phyloP scores from a whole-genome alignment of 2,329 filamentous ascomycete species.

The Phyllosticta capitalensis region DNA sequence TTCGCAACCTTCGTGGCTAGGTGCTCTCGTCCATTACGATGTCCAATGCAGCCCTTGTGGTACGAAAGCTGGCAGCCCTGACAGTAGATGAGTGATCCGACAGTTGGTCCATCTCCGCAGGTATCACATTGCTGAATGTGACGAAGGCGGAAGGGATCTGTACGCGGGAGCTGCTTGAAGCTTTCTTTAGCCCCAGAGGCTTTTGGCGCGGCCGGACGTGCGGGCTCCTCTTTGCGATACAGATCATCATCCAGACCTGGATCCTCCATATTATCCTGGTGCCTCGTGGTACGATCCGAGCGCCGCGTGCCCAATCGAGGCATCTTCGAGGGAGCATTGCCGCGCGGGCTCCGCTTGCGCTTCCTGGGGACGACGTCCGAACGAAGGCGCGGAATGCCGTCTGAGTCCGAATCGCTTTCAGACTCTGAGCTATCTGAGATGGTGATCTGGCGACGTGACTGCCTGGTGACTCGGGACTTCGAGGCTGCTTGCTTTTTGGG shows the following conservation, averaged over 20 bases:
- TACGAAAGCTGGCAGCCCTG: conserved; percentile 83
- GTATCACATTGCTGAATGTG: conserved; percentile 66
- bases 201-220: conserved; percentile 39
- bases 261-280: conserved; percentile 43
- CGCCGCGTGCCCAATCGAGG: conserved; percentile 27
- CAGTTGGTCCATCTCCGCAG: conserved; percentile 53
- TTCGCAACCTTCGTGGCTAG: conserved; percentile 75
- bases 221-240: conserved; percentile 34
- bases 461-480: background rate
- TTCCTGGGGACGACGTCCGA: conserved; percentile 32
- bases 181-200: conserved; percentile 55
- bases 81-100: conserved; percentile 70
- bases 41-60: conserved; percentile 74
- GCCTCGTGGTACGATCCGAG: conserved; percentile 37
- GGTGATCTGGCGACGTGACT: background rate
- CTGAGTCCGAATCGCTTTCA: conserved; percentile 1
- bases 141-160: conserved; percentile 57
- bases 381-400: conserved; percentile 23
- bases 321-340: conserved; percentile 12
- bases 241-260: conserved; percentile 55
- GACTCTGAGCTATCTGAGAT: background rate
- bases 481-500: background rate
- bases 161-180: conserved; percentile 54
- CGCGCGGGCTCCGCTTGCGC: conserved; percentile 24
- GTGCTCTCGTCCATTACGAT: conserved; percentile 67